Evolutionary conservation across 805 yeast genomes (phyloP).

Genomic region (Tetrapisispora phaffii): DNA sequence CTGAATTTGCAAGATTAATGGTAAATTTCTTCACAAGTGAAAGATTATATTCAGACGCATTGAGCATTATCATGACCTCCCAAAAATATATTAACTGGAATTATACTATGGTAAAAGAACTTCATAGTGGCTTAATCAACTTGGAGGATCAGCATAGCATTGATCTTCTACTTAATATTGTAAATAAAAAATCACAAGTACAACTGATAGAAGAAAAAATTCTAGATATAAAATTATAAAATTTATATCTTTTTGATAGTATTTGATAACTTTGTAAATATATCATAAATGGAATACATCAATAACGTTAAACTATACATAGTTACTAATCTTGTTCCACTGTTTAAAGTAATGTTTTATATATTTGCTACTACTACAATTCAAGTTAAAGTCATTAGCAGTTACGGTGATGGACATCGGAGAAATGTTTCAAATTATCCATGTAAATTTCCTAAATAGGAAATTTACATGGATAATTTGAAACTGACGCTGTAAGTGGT

Average conservation of each 20-base stretch:
- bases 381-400: too few species aligned
- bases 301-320: too few species aligned
- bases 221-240: slow-evolving; percentile 7
- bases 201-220: slow-evolving; percentile 14
- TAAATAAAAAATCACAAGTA: slow-evolving; percentile 22
- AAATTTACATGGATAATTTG: slow-evolving; percentile 3
- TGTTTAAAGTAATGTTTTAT: too few species aligned
- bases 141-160: slow-evolving; percentile 36
- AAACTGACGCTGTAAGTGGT: not conserved
- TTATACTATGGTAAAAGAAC: slow-evolving; percentile 35
- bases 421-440: not conserved
- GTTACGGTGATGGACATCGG: too few species aligned
- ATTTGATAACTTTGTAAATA: not conserved
- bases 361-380: too few species aligned
- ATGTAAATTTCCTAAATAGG: slow-evolving; percentile 2
- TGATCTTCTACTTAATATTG: slow-evolving; percentile 24
- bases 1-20: slow-evolving; percentile 59
- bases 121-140: slow-evolving; percentile 33
- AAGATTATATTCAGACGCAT: slow-evolving; percentile 56
- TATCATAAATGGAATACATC: not conserved
- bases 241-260: not conserved
- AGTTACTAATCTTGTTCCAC: too few species aligned
- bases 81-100: slow-evolving; percentile 64
- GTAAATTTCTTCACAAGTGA: slow-evolving; percentile 46
- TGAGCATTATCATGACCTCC: slow-evolving; percentile 56